Evolutionary conservation across 148 eudicot species (phyloP).

Genomic region (Spergularia marina): DNA sequence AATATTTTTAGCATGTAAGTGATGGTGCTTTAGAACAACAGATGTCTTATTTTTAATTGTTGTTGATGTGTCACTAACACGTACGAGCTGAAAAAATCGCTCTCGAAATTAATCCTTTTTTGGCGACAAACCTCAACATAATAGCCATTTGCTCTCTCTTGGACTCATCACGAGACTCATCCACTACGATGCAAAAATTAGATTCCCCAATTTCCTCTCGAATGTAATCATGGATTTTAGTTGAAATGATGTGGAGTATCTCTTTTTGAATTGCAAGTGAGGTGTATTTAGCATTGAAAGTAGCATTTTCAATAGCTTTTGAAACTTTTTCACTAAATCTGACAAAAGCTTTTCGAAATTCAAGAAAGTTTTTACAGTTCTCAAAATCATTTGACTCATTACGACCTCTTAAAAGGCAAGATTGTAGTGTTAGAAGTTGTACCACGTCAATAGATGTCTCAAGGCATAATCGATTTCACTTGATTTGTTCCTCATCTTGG

Average conservation of each 20-base stretch:
- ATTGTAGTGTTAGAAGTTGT: too few relatives aligned
- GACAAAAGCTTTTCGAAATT: conserved; percentile 2
- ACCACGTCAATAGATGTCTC: too few relatives aligned
- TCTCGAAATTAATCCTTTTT: neutral
- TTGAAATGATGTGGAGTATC: conserved; percentile 1
- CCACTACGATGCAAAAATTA: conserved; percentile 8
- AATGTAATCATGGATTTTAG: neutral
- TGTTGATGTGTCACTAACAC: neutral
- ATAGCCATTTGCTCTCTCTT: conserved; percentile 15
- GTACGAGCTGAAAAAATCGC: neutral
- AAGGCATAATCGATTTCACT: too few relatives aligned
- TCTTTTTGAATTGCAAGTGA: conserved; percentile 11
- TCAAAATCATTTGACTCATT: neutral
- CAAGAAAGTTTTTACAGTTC: neutral
- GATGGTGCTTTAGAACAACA: neutral
- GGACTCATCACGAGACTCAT: conserved; percentile 14
- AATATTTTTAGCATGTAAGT: neutral
- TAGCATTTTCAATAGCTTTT: neutral
- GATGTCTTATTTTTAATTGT: neutral
- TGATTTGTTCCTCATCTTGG: too few relatives aligned
- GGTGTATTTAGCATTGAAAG: neutral
- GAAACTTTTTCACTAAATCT: neutral
- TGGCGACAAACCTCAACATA: conserved; percentile 1
- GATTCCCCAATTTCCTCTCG: conserved; percentile 6
- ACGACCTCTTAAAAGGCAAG: conserved; percentile 19